phyloP scores from a whole-genome alignment of 768 basidiomycete species.

The Lyophyllum atratum region DNA sequence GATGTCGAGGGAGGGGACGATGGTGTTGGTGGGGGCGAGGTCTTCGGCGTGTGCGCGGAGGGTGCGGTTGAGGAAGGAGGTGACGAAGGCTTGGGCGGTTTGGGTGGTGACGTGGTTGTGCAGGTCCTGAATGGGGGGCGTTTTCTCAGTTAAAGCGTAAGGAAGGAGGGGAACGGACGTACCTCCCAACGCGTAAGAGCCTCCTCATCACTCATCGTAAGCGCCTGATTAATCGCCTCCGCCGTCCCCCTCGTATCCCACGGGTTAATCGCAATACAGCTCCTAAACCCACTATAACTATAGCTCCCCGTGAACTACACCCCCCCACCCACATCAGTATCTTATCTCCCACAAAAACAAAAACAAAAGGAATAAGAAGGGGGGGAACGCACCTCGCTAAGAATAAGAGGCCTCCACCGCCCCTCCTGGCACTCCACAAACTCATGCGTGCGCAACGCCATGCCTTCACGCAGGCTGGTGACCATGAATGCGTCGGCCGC shows the following conservation, averaged over 20 bases:
- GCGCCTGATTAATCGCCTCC: constrained; percentile 45
- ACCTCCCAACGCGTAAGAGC: constrained; percentile 76
- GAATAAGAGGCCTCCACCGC: constrained; percentile 65
- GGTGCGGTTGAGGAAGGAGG: constrained; percentile 74
- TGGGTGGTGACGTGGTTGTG: constrained; percentile 86
- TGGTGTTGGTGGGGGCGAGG: constrained; percentile 28
- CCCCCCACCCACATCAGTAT: not conserved
- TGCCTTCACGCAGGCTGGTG: constrained; percentile 83
- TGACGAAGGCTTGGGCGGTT: constrained; percentile 83
- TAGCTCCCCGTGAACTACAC: constrained; percentile 82
- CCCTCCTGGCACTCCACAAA: constrained; percentile 85
- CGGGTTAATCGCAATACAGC: constrained; percentile 85
- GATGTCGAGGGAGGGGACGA: constrained; percentile 34
- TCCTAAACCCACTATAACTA: constrained; percentile 83
- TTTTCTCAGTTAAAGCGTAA: not conserved
- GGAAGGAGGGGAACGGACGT: constrained; percentile 12
- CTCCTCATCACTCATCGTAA: constrained; percentile 79
- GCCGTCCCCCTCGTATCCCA: constrained; percentile 87
- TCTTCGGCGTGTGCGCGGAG: constrained; percentile 69
- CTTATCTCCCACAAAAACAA: not conserved
- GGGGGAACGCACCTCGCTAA: constrained; percentile 63
- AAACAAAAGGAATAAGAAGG: not conserved
- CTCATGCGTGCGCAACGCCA: constrained; percentile 83
- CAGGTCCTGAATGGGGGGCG: constrained; percentile 49
- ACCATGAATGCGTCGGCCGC: constrained; percentile 87